Evolutionary conservation across 148 eudicot species (phyloP), one percentile per base, ranked within the genome.

Genomic region (Persicaria tinctoria): DNA sequence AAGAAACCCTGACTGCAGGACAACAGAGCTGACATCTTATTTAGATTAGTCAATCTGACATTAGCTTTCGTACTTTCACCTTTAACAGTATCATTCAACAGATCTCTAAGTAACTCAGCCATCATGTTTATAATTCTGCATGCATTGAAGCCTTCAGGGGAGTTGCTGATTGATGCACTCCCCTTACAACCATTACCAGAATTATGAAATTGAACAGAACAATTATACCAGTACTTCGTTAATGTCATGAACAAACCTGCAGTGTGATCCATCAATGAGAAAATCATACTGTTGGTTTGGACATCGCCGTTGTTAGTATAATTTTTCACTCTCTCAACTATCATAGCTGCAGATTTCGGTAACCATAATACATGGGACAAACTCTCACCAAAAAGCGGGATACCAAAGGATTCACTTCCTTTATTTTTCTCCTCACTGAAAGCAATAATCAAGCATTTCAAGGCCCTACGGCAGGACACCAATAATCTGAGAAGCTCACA

Each of bases 251-350:
- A 82, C 71, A 89, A 73, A 75, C 86, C 83, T 13, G 97, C 87
- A 17, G 99, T 95, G 68, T 90, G 87, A 88, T 95, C 91, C 86
- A 86, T 84, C 82, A 95, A 79, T 11, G 97, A 85, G 75, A 88
- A 78, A 0, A 84, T 73, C 80, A 86, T 77, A 73, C 73, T 78
- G 78, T 81, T 84, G 54, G 72, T 80, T 76, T 73, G 85, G 70
- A 79, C 56, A 69, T 64, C 73, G 50, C 73, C 46, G 53, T 84
- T 83, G 72, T 82, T 86, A 17, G 85, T 79, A 71, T 80, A 75
- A 54, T 75, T 57, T 32, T 75, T 82, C 55, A 77, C 80, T 78
- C 84, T 48, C 55, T 72, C 78, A 79, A 73, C 76, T 68, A 85
- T 84, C 38, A 83, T 78, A 72, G 76, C 74, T 77, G 92, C 62